Evolutionary conservation across 2,329 filamentous ascomycete species (phyloP).

Genomic region (Thelonectria discophora): DNA sequence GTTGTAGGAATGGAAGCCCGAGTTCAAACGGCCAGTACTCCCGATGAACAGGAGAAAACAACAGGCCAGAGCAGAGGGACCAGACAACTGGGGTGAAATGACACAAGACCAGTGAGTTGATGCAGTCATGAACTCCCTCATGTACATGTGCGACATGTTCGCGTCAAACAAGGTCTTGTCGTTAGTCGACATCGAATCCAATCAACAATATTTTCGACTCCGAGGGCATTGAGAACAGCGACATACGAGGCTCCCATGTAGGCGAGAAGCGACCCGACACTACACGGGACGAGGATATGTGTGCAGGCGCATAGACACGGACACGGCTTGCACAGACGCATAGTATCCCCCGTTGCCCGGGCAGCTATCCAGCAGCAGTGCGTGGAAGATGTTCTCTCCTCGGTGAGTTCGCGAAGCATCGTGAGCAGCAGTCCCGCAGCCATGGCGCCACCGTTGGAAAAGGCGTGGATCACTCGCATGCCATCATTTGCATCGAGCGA

Average conservation of each 20-base stretch:
- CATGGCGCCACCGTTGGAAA: no score
- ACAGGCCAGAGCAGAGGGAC: no score
- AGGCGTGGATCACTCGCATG: no score
- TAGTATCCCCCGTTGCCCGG: not conserved
- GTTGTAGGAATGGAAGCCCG: no score
- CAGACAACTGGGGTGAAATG: no score
- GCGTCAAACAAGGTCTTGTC: not conserved
- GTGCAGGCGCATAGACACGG: not conserved
- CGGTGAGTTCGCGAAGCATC: no score
- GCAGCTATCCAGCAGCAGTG: conserved; percentile 3
- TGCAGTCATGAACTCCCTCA: not conserved
- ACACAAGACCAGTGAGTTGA: no score
- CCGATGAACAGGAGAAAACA: no score
- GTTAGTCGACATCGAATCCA: conserved; percentile 11
- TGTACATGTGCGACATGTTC: conserved; percentile 1
- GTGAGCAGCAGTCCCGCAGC: not conserved
- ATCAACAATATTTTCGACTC: conserved; percentile 4
- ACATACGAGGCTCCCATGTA: not conserved
- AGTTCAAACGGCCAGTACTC: no score
- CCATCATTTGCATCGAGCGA: no score
- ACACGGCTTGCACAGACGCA: not conserved
- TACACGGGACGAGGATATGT: conserved; percentile 1
- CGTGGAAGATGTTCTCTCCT: not conserved
- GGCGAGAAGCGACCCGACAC: not conserved
- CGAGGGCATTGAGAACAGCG: not conserved